These are phyloP conservation scores for Arthrobotrys pseudoclavata DNA, from an alignment of 2,329 filamentous ascomycete species.

Conservation along the genomic window DNA sequence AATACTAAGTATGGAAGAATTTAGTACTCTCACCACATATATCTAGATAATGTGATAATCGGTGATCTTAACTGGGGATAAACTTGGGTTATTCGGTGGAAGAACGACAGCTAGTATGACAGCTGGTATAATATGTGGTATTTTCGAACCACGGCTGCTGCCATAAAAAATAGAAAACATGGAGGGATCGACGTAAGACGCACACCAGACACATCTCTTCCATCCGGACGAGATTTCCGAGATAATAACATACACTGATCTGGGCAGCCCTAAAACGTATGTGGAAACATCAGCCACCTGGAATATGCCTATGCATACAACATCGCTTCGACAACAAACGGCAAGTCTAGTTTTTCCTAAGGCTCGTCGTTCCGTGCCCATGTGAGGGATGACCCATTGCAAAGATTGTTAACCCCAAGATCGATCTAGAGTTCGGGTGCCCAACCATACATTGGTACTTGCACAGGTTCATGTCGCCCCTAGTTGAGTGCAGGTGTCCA, in stretches of 20 bases:
- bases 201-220: background rate
- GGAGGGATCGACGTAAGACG: background rate
- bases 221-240: background rate
- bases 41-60: background rate
- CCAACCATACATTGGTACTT: background rate
- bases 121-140: background rate
- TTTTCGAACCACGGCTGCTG: background rate
- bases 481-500: too few species aligned
- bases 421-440: background rate
- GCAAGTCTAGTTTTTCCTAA: slow-evolving; percentile 4
- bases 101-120: background rate
- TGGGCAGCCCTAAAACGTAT: background rate
- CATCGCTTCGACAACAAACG: slow-evolving; percentile 6
- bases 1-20: slow-evolving; percentile 2
- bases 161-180: background rate
- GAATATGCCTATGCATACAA: background rate
- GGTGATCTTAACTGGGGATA: background rate
- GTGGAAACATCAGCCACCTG: background rate
- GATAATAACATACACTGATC: background rate
- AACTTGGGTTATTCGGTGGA: background rate
- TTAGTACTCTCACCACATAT: background rate
- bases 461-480: background rate
- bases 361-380: slow-evolving; percentile 5
- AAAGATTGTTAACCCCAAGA: background rate
- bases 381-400: slow-evolving; percentile 7